Evolutionary conservation across 192 early-diverging fungal genomes (phyloP).

Genomic region (Bifiguratus adelaidae): DNA sequence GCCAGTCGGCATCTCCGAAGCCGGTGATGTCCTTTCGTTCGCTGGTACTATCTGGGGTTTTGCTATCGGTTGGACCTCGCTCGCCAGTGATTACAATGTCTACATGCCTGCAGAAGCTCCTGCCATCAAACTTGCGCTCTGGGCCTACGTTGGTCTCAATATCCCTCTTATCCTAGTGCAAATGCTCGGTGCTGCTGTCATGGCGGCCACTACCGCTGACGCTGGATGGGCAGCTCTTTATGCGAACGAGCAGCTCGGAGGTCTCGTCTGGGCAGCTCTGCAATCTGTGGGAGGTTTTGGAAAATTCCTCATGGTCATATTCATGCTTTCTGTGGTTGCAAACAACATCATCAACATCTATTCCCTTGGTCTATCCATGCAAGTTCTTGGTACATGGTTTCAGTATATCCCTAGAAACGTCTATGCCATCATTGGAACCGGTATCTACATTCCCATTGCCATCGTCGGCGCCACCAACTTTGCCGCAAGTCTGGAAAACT

Average conservation of each 20-base stretch:
- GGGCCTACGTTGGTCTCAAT: constrained; percentile 1
- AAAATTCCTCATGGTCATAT: constrained; percentile 17
- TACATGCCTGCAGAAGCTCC: constrained; percentile 6
- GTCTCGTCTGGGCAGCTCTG: not conserved
- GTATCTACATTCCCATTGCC: constrained; percentile 14
- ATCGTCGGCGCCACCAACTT: constrained; percentile 11
- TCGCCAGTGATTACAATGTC: constrained; percentile 6
- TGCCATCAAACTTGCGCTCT: not conserved
- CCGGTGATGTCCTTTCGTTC: constrained; percentile 7
- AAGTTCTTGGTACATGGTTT: constrained; percentile 12
- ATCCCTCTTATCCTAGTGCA: constrained; percentile 8
- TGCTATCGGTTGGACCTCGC: constrained; percentile 5
- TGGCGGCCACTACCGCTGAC: not conserved
- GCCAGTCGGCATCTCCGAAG: constrained; percentile 3
- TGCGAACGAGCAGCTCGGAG: constrained; percentile 1
- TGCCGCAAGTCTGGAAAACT: constrained; percentile 13
- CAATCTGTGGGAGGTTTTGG: constrained; percentile 13
- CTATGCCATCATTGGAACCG: constrained; percentile 18
- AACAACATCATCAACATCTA: constrained; percentile 27
- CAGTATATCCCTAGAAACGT: constrained; percentile 6
- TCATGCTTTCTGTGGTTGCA: constrained; percentile 17
- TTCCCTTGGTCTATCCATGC: constrained; percentile 20
- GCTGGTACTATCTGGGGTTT: constrained; percentile 4
- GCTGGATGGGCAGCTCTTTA: constrained; percentile 4
- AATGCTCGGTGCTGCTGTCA: constrained; percentile 7